phyloP scores from a whole-genome alignment of 2,329 filamentous ascomycete genomes.

The Scedosporium aurantiacum region DNA sequence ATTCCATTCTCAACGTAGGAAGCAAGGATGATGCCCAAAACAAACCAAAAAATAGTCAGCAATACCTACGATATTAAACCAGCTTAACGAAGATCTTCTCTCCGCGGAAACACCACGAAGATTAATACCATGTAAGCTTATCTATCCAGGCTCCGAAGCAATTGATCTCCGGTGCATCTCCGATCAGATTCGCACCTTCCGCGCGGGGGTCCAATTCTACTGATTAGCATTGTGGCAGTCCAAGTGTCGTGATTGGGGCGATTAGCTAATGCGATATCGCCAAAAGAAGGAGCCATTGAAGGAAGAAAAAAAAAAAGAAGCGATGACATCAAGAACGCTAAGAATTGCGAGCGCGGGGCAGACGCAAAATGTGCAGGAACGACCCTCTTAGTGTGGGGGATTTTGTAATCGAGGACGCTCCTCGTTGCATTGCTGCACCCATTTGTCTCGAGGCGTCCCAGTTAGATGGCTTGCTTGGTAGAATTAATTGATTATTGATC shows the following conservation, averaged over 20 bases:
- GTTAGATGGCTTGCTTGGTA: no score
- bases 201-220: background rate
- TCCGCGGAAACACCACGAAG: background rate
- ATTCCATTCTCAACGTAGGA: no score
- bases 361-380: background rate
- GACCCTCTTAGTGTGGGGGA: background rate
- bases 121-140: background rate
- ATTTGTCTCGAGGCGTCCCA: no score
- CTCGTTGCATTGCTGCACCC: no score
- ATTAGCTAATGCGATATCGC: background rate
- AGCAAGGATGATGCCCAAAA: no score
- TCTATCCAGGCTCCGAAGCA: background rate
- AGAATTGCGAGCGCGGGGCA: conserved; percentile 4
- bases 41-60: no score
- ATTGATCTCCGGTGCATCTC: background rate
- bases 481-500: no score
- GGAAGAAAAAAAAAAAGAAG: background rate
- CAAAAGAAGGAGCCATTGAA: background rate
- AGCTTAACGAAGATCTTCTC: no score
- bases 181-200: background rate
- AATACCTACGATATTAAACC: no score
- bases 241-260: background rate
- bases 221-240: background rate
- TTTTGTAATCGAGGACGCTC: background rate
- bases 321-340: conserved; percentile 5